Percentiles rank a stretch among this genome's conserved stretches.
Evolutionary conservation across 495 filamentous ascomycete species (phyloP).

Genomic region (Penicillium longicatenatum): DNA sequence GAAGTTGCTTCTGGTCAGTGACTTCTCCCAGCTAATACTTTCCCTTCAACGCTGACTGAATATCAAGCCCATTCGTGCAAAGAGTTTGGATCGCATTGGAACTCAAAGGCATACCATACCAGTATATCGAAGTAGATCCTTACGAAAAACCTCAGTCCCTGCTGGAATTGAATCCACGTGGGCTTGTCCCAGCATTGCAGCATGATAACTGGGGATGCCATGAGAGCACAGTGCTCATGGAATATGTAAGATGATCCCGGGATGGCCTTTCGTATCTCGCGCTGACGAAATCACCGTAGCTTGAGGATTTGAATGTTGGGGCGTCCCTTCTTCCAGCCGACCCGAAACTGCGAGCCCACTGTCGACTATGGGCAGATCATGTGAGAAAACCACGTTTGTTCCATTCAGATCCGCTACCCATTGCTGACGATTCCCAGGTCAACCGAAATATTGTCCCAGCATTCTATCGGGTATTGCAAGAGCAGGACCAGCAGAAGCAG

Average conservation of each 20-base stretch:
- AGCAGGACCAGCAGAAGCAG: slow-evolving; percentile 67
- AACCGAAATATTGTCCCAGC: slow-evolving; percentile 80
- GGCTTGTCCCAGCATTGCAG: slow-evolving; percentile 79
- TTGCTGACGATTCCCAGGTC: slow-evolving; percentile 54
- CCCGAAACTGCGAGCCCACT: slow-evolving; percentile 72
- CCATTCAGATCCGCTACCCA: not conserved
- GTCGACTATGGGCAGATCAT: slow-evolving; percentile 86
- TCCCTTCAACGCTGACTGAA: slow-evolving; percentile 18
- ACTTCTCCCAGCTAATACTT: not conserved
- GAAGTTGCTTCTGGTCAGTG: slow-evolving; percentile 86
- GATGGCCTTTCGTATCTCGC: not conserved
- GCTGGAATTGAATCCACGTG: slow-evolving; percentile 85
- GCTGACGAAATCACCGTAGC: slow-evolving; percentile 40
- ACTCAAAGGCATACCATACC: slow-evolving; percentile 77
- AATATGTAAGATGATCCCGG: slow-evolving; percentile 64
- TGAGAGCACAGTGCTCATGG: slow-evolving; percentile 84
- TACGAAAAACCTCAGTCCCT: slow-evolving; percentile 78
- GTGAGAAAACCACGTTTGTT: slow-evolving; percentile 45
- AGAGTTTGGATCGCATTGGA: slow-evolving; percentile 97
- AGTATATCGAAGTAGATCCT: slow-evolving; percentile 91
- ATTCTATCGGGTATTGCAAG: slow-evolving; percentile 79
- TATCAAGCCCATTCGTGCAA: slow-evolving; percentile 74
- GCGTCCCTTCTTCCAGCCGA: slow-evolving; percentile 62
- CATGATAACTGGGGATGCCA: slow-evolving; percentile 87
- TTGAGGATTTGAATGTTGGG: slow-evolving; percentile 74